These are phyloP conservation scores for Cryphonectria carpinicola DNA, from an alignment of 2,329 filamentous ascomycete species.

Conservation along the genomic window DNA sequence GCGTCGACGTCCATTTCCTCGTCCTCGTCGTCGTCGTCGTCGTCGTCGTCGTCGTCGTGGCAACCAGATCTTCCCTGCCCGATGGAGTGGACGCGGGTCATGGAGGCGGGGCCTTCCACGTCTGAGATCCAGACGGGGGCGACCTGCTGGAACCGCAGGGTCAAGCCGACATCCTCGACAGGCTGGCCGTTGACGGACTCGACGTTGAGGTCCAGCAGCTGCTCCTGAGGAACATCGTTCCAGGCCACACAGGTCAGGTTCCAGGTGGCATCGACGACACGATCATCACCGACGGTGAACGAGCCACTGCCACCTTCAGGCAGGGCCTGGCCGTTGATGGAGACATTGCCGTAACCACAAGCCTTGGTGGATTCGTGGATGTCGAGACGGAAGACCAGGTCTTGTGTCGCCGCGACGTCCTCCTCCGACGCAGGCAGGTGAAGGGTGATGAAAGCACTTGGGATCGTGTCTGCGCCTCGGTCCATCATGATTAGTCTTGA, in stretches of 20 bases:
- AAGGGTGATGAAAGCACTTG: conserved; percentile 35
- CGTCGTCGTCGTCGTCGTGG: conserved; percentile 28
- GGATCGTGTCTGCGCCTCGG: conserved; percentile 27
- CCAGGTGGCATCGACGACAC: conserved; percentile 50
- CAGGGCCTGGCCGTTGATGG: conserved; percentile 50
- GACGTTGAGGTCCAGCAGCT: conserved; percentile 50
- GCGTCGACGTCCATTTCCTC: conserved; percentile 42
- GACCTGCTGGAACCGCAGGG: conserved; percentile 51
- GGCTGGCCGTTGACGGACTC: conserved; percentile 46
- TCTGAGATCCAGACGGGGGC: conserved; percentile 47
- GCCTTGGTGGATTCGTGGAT: conserved; percentile 49
- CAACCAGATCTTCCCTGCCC: conserved; percentile 30
- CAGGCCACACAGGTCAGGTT: conserved; percentile 50
- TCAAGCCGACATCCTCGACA: conserved; percentile 45
- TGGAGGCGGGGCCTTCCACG: conserved; percentile 46
- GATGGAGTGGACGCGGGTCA: conserved; percentile 34
- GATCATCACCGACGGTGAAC: conserved; percentile 44
- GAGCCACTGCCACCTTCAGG: conserved; percentile 47
- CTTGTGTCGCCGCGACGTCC: not conserved
- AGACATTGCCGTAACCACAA: conserved; percentile 52
- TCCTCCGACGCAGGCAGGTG: conserved; percentile 31
- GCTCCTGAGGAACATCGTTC: conserved; percentile 45
- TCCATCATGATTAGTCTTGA: conserved; percentile 1
- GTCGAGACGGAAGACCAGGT: conserved; percentile 45
- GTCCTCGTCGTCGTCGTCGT: conserved; percentile 28